Base-by-base conservation (phyloP, 805 yeast genomes). In the Nakazawaea ishiwadae region DNA sequence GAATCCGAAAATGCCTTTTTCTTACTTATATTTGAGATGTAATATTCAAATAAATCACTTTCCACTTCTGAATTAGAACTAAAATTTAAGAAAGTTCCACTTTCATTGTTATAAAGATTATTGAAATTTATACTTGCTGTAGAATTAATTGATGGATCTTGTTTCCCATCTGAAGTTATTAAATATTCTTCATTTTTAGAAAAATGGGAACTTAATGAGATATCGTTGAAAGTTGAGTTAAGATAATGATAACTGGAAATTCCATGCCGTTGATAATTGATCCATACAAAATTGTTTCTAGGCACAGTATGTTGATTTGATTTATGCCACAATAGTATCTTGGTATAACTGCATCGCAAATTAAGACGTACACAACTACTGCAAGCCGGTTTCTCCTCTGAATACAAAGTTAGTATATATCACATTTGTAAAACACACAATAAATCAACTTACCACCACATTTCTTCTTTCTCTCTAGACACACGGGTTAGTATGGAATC, bases 401-500 rank as follows among this genome's bases (percentile, higher is more conserved):
- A 11, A 11, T 36, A 21, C n/a, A n/a, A 7, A 34, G 35, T 31
- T 39, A 39, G 31, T 32, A n/a, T n/a, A n/a, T n/a, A n/a, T n/a
- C n/a, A n/a, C n/a, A n/a, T n/a, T n/a, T n/a, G n/a, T n/a, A n/a
- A n/a, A n/a, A n/a, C n/a, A n/a, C 27, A 24, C 5, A 23, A 7
- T 23, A 7, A 23, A 23, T 23, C 7, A 10, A 42, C 45, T 37
- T 32, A 42, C 45, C 45, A 17, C 41, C 45, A 42, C 45, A 42
- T 19, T 42, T 42, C 26, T 42, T 42, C 31, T 42, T 37, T 21
- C 41, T 18, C 26, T 33, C 45, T 42, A 18, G 16, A 19, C 12
- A 17, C 8, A 12, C 19, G 5, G 11, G n/a, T 21, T 7, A 30
- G 32, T 14, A 20, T n/a, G 10, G 39, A 12, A n/a, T 20, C 12